Conservation (phyloP, 495 filamentous ascomycete species). For the Arthonia radiata region DNA sequence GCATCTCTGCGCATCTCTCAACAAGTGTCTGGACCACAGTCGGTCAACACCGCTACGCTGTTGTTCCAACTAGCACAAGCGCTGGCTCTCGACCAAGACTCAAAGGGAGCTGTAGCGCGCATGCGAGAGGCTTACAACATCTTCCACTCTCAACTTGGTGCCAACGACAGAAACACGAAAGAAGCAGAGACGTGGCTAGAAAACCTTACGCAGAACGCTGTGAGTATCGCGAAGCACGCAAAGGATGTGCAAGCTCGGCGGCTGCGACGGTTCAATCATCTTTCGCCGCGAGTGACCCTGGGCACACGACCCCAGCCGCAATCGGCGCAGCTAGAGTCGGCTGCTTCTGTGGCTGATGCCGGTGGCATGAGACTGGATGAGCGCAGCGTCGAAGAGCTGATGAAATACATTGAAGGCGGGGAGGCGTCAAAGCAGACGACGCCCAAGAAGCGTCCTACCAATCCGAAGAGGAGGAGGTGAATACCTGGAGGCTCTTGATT, state of each 20-base stretch:
- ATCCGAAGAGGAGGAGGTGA: constrained; percentile 44
- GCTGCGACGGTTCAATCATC: constrained; percentile 28
- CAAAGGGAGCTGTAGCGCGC: constrained; percentile 62
- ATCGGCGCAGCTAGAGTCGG: constrained; percentile 19
- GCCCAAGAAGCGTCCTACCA: constrained; percentile 44
- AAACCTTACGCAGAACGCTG: constrained; percentile 82
- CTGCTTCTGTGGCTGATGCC: constrained; percentile 19
- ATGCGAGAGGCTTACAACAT: constrained; percentile 95
- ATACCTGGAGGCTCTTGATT: too few species aligned
- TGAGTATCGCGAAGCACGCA: constrained; percentile 73
- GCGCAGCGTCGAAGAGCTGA: constrained; percentile 59
- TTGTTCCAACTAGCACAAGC: constrained; percentile 94
- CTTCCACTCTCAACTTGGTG: constrained; percentile 62
- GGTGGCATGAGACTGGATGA: constrained; percentile 41
- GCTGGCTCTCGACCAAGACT: constrained; percentile 73
- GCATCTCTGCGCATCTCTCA: constrained; percentile 70
- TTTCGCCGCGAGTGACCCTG: constrained; percentile 28
- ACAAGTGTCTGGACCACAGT: constrained; percentile 60
- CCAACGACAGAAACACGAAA: constrained; percentile 84
- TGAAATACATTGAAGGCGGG: constrained; percentile 66
- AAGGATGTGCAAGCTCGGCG: constrained; percentile 55
- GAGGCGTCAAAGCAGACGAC: constrained; percentile 30
- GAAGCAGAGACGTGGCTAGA: constrained; percentile 67
- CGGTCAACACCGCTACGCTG: constrained; percentile 82
- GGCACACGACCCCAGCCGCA: constrained; percentile 26